Evolutionary conservation across 345 rosid species (phyloP), one percentile per base, ranked within the genome.

Genomic region (Ceriops tagal): DNA sequence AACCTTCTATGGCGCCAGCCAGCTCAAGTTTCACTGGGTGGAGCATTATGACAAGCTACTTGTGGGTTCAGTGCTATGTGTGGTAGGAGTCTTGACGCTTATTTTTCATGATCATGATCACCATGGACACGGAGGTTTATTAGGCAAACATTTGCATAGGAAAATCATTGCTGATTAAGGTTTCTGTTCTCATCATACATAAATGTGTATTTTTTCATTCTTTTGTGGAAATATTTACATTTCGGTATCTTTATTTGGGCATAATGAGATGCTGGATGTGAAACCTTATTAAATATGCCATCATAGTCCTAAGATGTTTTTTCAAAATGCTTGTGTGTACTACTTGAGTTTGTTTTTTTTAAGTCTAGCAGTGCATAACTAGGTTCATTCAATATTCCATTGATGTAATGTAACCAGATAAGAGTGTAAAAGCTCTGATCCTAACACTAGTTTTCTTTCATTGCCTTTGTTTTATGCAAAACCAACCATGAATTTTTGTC

Each of bases 21-120:
- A 95, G 82, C 79, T 95, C 27, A 92, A 95, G 81, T 95, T 95
- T 73, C 98, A 87, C 67, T 95, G 99, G 99, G 97, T 92, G 78
- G 99, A 95, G 77, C 84, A 85, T 31, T 90, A 90, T 26, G 99
- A 96, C 89, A 96, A 96, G 71, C 91, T 92, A 69, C 91, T 96
- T 11, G 96, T 96, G 51, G 99, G 99, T 71, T 92, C 92, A 0
- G 99, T 90, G 62, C 81, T 96, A 49, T 96, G 98, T 73, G 74
- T 90, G 83, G 99, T 95, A 53, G 99, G 99, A 66, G 75, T 92
- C 68, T 77, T 90, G 74, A 96, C 93, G 2, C 96, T 96, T 37
- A 49, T 92, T 69, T 96, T 96, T 74, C 99, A 96, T 37, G 84
- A 95, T 73, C 97, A 95, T 37, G 86, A 83, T 62, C 86, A 82